Conservation (phyloP, 768 basidiomycete genomes). For the Suillus bovinus region DNA sequence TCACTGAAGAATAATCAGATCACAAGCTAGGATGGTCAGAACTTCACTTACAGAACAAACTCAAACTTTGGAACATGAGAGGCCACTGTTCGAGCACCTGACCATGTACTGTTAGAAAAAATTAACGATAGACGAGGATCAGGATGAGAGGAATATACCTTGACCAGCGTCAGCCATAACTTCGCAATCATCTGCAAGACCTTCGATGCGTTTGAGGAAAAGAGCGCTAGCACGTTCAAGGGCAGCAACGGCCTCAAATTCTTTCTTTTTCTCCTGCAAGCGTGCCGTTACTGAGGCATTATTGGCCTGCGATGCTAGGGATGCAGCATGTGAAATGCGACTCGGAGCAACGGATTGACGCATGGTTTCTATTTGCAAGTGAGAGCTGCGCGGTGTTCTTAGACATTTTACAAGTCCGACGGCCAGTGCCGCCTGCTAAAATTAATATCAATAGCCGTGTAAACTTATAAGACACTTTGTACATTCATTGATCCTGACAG, state of each 20-base stretch:
- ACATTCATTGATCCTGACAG: too few relatives aligned
- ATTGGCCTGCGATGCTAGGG: slow-evolving; percentile 27
- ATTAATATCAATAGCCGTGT: too few relatives aligned
- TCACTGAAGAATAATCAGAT: slow-evolving; percentile 39
- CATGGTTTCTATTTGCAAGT: slow-evolving; percentile 16
- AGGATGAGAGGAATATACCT: slow-evolving; percentile 39
- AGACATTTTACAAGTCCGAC: too few relatives aligned
- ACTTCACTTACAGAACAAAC: slow-evolving; percentile 52
- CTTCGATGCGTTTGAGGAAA: slow-evolving; percentile 68
- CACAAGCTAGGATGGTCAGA: neutral
- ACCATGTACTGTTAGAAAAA: neutral
- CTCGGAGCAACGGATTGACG: slow-evolving; percentile 55
- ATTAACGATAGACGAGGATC: slow-evolving; percentile 6
- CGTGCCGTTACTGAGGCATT: slow-evolving; percentile 49
- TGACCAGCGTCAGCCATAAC: slow-evolving; percentile 77
- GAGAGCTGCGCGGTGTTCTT: too few relatives aligned
- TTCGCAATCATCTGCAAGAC: slow-evolving; percentile 69
- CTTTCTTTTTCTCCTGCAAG: slow-evolving; percentile 78
- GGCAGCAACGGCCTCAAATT: slow-evolving; percentile 73
- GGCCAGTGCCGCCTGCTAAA: too few relatives aligned
- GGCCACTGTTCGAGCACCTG: slow-evolving; percentile 2
- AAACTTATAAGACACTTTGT: too few relatives aligned
- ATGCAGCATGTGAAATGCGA: slow-evolving; percentile 50
- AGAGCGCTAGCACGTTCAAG: slow-evolving; percentile 48
- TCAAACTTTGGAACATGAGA: slow-evolving; percentile 46